phyloP scores from a whole-genome alignment of 2,329 filamentous ascomycete genomes.

The Emergomyces orientalis region DNA sequence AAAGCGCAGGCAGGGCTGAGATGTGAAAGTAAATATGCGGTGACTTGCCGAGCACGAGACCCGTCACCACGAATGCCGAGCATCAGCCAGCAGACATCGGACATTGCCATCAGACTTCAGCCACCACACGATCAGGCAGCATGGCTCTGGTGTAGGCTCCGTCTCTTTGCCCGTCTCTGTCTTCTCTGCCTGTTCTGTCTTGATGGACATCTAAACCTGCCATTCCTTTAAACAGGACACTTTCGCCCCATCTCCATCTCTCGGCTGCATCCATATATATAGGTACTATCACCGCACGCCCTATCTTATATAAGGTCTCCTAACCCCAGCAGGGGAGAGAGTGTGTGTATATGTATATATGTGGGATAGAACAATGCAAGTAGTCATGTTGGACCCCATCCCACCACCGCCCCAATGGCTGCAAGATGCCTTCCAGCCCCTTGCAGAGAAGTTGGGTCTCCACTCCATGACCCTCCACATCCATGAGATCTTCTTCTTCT shows the following conservation, averaged over 20 bases:
- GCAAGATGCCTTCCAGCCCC: constrained; percentile 39
- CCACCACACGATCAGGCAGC: constrained; percentile 5
- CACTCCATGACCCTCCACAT: constrained; percentile 50
- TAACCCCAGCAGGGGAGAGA: not conserved
- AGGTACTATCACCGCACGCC: not conserved
- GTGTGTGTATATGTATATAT: not conserved
- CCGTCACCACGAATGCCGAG: not conserved
- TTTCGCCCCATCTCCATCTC: too few species aligned
- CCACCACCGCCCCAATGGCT: constrained; percentile 45
- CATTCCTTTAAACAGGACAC: not conserved
- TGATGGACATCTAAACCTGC: not conserved
- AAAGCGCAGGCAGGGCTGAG: not conserved
- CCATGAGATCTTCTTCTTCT: constrained; percentile 52
- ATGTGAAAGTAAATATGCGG: not conserved
- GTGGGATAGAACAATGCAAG: not conserved
- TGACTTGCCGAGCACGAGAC: not conserved
- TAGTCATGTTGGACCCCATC: constrained; percentile 37
- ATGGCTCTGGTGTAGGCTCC: not conserved
- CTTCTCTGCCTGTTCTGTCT: not conserved
- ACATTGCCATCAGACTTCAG: not conserved
- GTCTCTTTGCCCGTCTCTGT: not conserved
- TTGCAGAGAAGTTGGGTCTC: constrained; percentile 44
- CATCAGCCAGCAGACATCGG: not conserved
- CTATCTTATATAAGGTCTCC: not conserved
- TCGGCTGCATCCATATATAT: not conserved